Base-by-base conservation (phyloP, 305 asterid species). In the Fraxinus sp. region DNA sequence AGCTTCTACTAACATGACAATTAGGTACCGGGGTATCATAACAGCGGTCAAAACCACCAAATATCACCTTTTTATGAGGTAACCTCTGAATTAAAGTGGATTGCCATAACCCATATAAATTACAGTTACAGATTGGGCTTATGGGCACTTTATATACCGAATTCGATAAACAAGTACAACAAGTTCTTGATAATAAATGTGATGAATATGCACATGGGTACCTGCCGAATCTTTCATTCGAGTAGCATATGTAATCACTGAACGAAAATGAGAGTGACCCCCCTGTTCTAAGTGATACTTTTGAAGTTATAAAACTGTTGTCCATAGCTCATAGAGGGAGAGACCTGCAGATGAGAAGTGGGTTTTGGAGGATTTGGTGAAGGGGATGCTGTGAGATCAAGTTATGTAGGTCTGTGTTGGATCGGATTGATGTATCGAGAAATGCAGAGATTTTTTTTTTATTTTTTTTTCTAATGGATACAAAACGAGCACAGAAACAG, bases 31-130 rank as follows among this genome's bases (percentile, higher is more conserved):
- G 84, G 39, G 90, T 76, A 77, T 83, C 84, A 88, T 55, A 86
- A 81, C 83, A 78, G 80, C 88, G 86, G 82, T 90, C 91, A 33
- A 86, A 86, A 81, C 95, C 92, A 79, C 90, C 84, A 79, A 87
- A 87, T 82, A 87, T 81, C 74, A 89, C 46, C 81, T 86, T 89
- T 85, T 92, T 91, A 87, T 83, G 87, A 36, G 91, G 88, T 49
- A 92, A 77, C 89, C 90, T 87, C 66, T 89, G 96, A 86, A 95
- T 93, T 85, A 93, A 89, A 84, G 90, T 89, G 46, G 98, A 96
- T 77, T 92, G 98, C 83, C 94, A 89, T 76, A 89, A 85, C 70
- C 98, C 97, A 81, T 85, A 86, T 2, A 89, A 85, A 82, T 78
- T 84, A 66, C 79, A 88, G 55, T 89, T 82, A 79, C 85, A 91